Evolutionary conservation across 139 green algal genomes (phyloP).

Genomic region (Chlamydomonas asymmetrica): DNA sequence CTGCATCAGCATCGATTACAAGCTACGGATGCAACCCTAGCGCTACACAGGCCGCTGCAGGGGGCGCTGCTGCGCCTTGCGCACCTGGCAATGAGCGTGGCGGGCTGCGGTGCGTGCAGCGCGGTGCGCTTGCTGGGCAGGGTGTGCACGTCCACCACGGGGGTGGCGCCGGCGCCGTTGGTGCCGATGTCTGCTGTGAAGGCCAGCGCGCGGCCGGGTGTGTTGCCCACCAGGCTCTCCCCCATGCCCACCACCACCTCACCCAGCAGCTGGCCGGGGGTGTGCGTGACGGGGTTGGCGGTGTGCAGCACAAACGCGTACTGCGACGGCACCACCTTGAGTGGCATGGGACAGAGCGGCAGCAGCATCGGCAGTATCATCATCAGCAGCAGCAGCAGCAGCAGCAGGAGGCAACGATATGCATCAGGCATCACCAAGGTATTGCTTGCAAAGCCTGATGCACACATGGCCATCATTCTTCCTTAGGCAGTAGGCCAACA

Average conservation of each 20-base stretch:
- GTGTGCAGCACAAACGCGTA: conserved; percentile 96
- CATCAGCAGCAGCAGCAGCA: too few species aligned
- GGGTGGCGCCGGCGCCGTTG: background rate
- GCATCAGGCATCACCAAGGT: too few species aligned
- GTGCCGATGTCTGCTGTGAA: background rate
- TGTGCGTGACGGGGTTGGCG: conserved; percentile 72
- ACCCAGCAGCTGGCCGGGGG: conserved; percentile 58
- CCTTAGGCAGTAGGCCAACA: background rate
- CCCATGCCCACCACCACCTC: conserved; percentile 87
- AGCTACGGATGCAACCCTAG: too few species aligned
- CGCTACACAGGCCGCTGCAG: too few species aligned
- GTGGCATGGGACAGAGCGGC: conserved; percentile 23
- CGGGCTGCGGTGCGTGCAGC: conserved; percentile 37
- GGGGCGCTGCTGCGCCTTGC: too few species aligned
- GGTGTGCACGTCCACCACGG: background rate
- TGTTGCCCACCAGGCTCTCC: conserved; percentile 84
- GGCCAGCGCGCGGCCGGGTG: conserved; percentile 53
- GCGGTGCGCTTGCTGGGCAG: conserved; percentile 76
- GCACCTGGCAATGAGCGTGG: conserved; percentile 49
- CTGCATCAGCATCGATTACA: too few species aligned
- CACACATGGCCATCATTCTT: too few species aligned
- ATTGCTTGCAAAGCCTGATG: too few species aligned
- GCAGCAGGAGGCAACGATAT: too few species aligned
- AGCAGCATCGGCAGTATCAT: conserved; percentile 85
- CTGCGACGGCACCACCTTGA: conserved; percentile 69